Base-by-base conservation (phyloP, 2,329 filamentous ascomycete species). In the Exserohilum turcica region DNA sequence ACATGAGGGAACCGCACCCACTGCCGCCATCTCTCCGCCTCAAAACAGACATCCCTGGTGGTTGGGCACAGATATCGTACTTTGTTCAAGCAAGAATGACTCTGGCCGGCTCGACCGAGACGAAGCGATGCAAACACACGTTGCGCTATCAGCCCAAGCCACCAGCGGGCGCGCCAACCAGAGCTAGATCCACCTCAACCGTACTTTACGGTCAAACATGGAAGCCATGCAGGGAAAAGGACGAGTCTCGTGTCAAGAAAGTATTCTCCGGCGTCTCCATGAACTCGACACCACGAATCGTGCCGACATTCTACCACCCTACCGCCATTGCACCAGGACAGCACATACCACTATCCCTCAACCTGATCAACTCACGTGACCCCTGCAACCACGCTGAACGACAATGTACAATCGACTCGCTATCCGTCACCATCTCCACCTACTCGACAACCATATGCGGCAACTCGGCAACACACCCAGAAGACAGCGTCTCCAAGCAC, bases 11-110 rank as follows among this genome's bases (percentile, higher is more conserved):
- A 35, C 67, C 69, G 32, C 71, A 74, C 39, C 57, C 64, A 32
- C 59, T 74, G 21, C 72, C 72, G 5, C 72, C 72, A 7, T 68
- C 68, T 2, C 72, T 74, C 31, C 60, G 67, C 13, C 50, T 65
- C 9, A 60, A 61, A 15, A 71, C 68, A 19, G 64, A 63, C 45
- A 33, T 43, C 2, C 65, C 64, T 9, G 64, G 65, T 6, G 71
- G 71, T 1, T 51, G 67, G 18, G 71, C 68, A 3, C 61, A 60
- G 6, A 63, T 74, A 21, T 64, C 64, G 9, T 74, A 74, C 40
- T 65, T 59, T 21, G 29, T 74, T 9, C 61, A 70, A 36, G 72
- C 68, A 16, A 61, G 59, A 36, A 54, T 74, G 4, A 40, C 52
- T 9, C 46, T 61, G 10, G 43, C 49, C 12, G 60, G 60, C 8